Percentiles rank a stretch among this genome's conserved stretches.
phyloP scores from a whole-genome alignment of 768 basidiomycete species.

The Chalciporus chontae region DNA sequence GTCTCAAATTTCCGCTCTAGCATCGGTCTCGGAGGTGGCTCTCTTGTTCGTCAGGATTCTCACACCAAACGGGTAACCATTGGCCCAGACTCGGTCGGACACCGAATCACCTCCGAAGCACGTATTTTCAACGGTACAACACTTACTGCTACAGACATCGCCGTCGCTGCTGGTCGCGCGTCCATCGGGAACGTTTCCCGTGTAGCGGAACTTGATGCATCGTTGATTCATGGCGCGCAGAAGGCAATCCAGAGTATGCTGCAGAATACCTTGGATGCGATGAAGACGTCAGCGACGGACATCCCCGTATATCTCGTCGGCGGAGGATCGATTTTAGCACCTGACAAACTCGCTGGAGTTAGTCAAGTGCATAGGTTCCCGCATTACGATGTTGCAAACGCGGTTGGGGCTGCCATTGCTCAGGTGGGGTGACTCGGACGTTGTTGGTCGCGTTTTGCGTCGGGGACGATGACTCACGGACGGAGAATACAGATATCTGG shows the following conservation, averaged over 20 bases:
- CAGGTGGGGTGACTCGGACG: slow-evolving; percentile 22
- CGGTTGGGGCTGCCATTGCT: slow-evolving; percentile 53
- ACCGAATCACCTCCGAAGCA: slow-evolving; percentile 46
- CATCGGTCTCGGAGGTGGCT: slow-evolving; percentile 65
- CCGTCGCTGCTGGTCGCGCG: slow-evolving; percentile 38
- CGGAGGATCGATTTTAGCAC: slow-evolving; percentile 60
- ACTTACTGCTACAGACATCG: slow-evolving; percentile 60
- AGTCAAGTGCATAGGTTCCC: slow-evolving; percentile 47
- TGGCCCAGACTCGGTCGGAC: slow-evolving; percentile 66
- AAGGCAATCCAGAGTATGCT: slow-evolving; percentile 39
- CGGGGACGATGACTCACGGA: slow-evolving; percentile 2
- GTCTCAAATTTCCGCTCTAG: slow-evolving; percentile 25
- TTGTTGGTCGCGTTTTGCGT: not conserved
- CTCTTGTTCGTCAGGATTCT: slow-evolving; percentile 39
- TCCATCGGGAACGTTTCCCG: slow-evolving; percentile 29
- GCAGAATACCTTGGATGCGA: slow-evolving; percentile 51
- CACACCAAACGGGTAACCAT: slow-evolving; percentile 41
- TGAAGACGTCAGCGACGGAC: slow-evolving; percentile 62
- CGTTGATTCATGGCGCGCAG: slow-evolving; percentile 34
- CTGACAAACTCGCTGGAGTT: slow-evolving; percentile 48
- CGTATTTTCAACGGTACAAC: slow-evolving; percentile 53
- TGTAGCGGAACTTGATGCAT: slow-evolving; percentile 20
- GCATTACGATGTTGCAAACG: slow-evolving; percentile 56
- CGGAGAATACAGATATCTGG: slow-evolving; percentile 36
- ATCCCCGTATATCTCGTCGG: slow-evolving; percentile 61